These are phyloP conservation scores for Suhomyces panamericanus DNA, from an alignment of 1,139 yeast species.

Conservation along the genomic window DNA sequence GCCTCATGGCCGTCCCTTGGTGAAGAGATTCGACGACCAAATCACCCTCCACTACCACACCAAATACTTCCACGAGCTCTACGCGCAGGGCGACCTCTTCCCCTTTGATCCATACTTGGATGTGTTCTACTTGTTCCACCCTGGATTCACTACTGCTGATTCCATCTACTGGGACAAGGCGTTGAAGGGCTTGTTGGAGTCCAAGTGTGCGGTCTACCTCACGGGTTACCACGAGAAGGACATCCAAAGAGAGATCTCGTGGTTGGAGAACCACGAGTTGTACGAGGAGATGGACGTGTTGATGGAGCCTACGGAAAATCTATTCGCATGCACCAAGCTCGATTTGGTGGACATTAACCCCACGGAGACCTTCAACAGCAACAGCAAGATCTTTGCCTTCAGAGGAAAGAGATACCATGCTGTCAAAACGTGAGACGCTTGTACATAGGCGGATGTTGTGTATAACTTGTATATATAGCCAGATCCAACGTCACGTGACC, in stretches of 20 bases:
- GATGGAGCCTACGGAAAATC: slow-evolving; percentile 70
- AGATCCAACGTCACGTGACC: slow-evolving; percentile 5
- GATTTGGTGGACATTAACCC: slow-evolving; percentile 91
- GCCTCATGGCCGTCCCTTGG: slow-evolving; percentile 59
- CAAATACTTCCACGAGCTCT: slow-evolving; percentile 84
- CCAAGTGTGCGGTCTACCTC: slow-evolving; percentile 87
- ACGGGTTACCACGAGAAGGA: slow-evolving; percentile 88
- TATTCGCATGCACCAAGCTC: slow-evolving; percentile 86
- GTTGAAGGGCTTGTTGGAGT: slow-evolving; percentile 81
- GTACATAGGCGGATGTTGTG: slow-evolving; percentile 6
- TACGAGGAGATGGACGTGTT: slow-evolving; percentile 75
- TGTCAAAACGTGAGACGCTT: slow-evolving; percentile 34
- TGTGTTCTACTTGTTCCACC: slow-evolving; percentile 90
- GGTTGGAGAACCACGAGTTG: slow-evolving; percentile 65
- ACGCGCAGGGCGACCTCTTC: slow-evolving; percentile 90
- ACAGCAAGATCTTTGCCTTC: slow-evolving; percentile 83
- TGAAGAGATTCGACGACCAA: slow-evolving; percentile 73
- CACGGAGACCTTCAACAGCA: slow-evolving; percentile 88
- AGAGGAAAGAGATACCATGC: slow-evolving; percentile 98
- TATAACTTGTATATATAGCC: slow-evolving; percentile 7
- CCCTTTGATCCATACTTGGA: slow-evolving; percentile 98
- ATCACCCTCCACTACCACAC: slow-evolving; percentile 81
- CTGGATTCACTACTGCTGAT: slow-evolving; percentile 87
- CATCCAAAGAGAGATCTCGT: slow-evolving; percentile 63
- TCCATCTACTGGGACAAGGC: slow-evolving; percentile 80